These are phyloP conservation scores for Aurantiochytrium sp. DNA, from an alignment of 108 stramenopile species.

Conservation along the genomic window DNA sequence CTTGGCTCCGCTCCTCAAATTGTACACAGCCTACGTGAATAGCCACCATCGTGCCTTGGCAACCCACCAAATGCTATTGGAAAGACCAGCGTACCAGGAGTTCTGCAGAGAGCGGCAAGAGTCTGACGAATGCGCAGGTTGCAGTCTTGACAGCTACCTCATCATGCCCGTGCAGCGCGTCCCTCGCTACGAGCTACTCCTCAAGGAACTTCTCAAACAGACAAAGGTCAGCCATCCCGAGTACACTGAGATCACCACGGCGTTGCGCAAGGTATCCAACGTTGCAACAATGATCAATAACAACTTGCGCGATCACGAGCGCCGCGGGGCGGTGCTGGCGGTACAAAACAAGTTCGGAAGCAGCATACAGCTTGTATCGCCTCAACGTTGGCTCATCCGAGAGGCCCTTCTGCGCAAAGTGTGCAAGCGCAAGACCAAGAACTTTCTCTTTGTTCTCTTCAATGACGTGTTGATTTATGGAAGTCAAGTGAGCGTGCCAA, in stretches of 20 bases:
- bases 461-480: constrained; percentile 37
- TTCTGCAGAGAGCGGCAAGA: constrained; percentile 1
- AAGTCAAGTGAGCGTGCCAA: not conserved
- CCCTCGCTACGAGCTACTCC: constrained; percentile 34
- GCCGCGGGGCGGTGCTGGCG: not conserved
- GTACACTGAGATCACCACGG: not conserved
- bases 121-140: not conserved
- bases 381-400: constrained; percentile 21
- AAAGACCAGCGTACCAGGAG: not conserved
- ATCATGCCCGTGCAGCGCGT: constrained; percentile 38
- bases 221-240: constrained; percentile 9
- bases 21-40: not conserved
- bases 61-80: not conserved
- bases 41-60: not conserved
- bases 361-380: constrained; percentile 26
- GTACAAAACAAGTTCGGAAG: not conserved
- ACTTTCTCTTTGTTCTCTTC: constrained; percentile 30
- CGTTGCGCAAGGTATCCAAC: not conserved
- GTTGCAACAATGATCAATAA: constrained; percentile 2
- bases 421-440: constrained; percentile 25
- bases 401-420: constrained; percentile 30
- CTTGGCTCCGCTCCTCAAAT: not conserved
- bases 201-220: constrained; percentile 23
- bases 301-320: not conserved
- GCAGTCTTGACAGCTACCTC: constrained; percentile 20